phyloP scores from a whole-genome alignment of 2,329 filamentous ascomycete species.

The Trichocomaceae sp. region DNA sequence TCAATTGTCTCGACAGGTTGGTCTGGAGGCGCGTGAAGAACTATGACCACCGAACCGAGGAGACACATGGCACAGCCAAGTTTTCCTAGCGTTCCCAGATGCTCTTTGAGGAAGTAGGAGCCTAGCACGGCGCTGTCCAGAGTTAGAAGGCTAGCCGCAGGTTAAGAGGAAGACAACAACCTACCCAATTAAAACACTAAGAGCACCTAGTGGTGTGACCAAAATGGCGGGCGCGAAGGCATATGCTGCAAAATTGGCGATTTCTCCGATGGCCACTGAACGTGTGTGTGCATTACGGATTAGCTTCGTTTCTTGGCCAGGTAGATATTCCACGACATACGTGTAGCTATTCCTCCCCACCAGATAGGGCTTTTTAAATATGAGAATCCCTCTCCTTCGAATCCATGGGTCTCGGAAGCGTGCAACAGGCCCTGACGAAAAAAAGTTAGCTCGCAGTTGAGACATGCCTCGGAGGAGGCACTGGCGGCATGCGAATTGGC shows the following conservation, averaged over 20 bases:
- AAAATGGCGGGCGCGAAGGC: slow-evolving; percentile 98
- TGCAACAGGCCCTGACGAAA: slow-evolving; percentile 74
- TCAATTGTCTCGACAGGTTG: slow-evolving; percentile 87
- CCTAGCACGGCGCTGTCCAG: slow-evolving; percentile 69
- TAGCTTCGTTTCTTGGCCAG: neutral
- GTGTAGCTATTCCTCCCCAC: slow-evolving; percentile 90
- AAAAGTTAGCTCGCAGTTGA: slow-evolving; percentile 18
- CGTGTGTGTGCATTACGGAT: neutral
- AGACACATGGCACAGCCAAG: slow-evolving; percentile 94
- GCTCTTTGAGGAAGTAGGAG: slow-evolving; percentile 87
- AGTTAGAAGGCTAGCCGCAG: slow-evolving; percentile 15
- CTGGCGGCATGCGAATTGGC: neutral
- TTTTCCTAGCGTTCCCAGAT: slow-evolving; percentile 83
- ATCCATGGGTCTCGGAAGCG: slow-evolving; percentile 84
- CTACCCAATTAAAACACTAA: slow-evolving; percentile 83
- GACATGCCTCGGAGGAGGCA: too few relatives aligned
- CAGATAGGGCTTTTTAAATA: slow-evolving; percentile 93
- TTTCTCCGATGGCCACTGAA: slow-evolving; percentile 80
- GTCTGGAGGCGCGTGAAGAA: slow-evolving; percentile 92
- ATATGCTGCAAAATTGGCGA: slow-evolving; percentile 97
- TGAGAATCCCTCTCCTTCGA: slow-evolving; percentile 91
- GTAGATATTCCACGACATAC: slow-evolving; percentile 47
- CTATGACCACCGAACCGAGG: slow-evolving; percentile 93
- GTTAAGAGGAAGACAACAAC: slow-evolving; percentile 17
- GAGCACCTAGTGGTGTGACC: slow-evolving; percentile 86